Base-by-base conservation (phyloP, 495 filamentous ascomycete genomes). In the Hypoxylon perforatum region DNA sequence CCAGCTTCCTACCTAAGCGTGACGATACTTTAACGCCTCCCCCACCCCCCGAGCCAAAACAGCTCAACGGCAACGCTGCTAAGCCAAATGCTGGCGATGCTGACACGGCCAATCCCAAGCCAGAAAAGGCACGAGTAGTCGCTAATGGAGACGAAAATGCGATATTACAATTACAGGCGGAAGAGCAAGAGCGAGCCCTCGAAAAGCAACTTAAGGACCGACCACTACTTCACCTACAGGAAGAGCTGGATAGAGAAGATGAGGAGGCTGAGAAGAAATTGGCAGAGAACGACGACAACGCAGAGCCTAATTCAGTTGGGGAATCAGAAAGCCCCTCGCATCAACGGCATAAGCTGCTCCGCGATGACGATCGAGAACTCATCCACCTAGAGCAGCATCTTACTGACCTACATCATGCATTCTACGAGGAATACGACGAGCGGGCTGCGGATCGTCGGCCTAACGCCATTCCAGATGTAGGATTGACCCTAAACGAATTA, bases 1-100 rank as follows among this genome's bases (percentile, higher is more conserved):
- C 95, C 2, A 97, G 91, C 69, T 98, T 98, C 75, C 75, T 99
- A 53, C 96, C 95, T 0, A 95, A 96, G 73, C 88, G 91, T 49
- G 88, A 92, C 65, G 93, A 94, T 50, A 76, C 94, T 19, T 84
- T 86, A 49, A 65, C 80, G 0, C 63, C 78, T 33, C 64, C 78
- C 10, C 63, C 62, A 1, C 63, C 46, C 12, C 63, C 63, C 23
- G 57, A 69, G 44, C 53, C 62, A 45, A 65, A 65, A 41, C 67
- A 59, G 19, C 54, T 66, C 3, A 69, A 53, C 39, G 60, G 65
- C 17, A 67, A 68, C 11, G 53, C 46, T 17, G 41, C 57, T 8
- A 44, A 19, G 6, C 53, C 54, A 11, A 55, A 46, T 3, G 41
- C 38, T 25, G n/a, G 57, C 17, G 45, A 45, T 35, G 19, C 53